Evolutionary conservation across 768 basidiomycete species (phyloP).

Genomic region (Boletus rex-veris): DNA sequence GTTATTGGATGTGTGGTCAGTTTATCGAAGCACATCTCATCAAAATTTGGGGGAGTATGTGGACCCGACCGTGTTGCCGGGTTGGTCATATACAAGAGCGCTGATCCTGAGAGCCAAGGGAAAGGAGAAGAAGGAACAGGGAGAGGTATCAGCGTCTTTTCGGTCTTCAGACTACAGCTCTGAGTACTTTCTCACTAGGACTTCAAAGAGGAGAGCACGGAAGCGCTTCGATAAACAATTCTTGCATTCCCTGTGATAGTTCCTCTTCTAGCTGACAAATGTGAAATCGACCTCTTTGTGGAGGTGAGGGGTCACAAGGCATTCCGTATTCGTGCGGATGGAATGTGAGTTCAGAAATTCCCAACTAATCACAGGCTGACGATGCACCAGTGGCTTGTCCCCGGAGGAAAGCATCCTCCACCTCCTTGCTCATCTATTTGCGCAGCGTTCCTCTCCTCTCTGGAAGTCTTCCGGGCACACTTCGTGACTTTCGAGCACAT

Average conservation of each 20-base stretch:
- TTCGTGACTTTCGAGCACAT: constrained; percentile 67
- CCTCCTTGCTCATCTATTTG: constrained; percentile 90
- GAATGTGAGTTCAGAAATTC: constrained; percentile 41
- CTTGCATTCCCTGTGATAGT: constrained; percentile 77
- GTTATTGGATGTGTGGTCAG: constrained; percentile 63
- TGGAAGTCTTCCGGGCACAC: constrained; percentile 74
- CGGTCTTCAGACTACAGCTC: background rate
- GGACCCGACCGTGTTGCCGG: constrained; percentile 66
- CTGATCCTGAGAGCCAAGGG: constrained; percentile 54
- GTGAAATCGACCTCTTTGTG: constrained; percentile 62
- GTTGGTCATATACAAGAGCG: constrained; percentile 71
- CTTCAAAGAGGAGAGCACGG: constrained; percentile 52
- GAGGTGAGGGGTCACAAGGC: constrained; percentile 56
- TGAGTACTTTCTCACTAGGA: constrained; percentile 34
- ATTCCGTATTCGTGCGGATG: constrained; percentile 69
- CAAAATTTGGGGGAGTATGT: constrained; percentile 29
- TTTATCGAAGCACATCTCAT: constrained; percentile 11
- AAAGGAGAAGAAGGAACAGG: constrained; percentile 41
- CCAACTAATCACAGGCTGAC: constrained; percentile 5
- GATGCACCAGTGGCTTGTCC: constrained; percentile 34
- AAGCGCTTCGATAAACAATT: constrained; percentile 71
- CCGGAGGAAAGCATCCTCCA: constrained; percentile 53
- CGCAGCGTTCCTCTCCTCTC: constrained; percentile 64
- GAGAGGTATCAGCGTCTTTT: constrained; percentile 24
- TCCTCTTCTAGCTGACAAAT: constrained; percentile 80